Base-by-base conservation (phyloP, 208 protist genomes). In the Trypanosoma cruzi region DNA sequence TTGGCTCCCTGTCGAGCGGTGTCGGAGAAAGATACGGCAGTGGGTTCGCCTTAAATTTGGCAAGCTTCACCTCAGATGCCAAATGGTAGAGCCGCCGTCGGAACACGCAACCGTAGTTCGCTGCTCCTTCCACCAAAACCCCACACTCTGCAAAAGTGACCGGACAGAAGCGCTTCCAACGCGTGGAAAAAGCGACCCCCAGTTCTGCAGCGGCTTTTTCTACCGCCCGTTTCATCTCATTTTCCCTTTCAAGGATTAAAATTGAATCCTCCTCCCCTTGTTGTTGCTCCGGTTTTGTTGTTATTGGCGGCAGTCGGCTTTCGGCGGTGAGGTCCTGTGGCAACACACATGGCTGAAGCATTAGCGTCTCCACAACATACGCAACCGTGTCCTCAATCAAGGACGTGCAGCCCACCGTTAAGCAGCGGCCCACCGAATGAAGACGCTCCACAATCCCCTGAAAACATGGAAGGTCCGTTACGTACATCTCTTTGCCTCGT, bases 141-240 rank as follows among this genome's bases (percentile, higher is more conserved):
- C 72, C 68, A 58, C 86, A 80, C 48, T 93, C 80, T 5, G 60
- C 34, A 52, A 82, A 86, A 8, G 89, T 94, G 2, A 97, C 92
- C 1, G 92, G 92, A 66, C 92, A 97, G 74, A 80, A 92, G 18
- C 77, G 80, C 68, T 90, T 89, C 88, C 88, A 97, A 22, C 75
- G 50, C 14, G 67, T 68, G 0, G 76, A 93, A 22, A 64, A 63
- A 5, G 70, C 31, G 11, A 73, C 69, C 7, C 77, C 79, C 32
- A 64, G 72, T 13, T 66, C 61, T 20, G 46, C 18, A 14, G 86
- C 79, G 8, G 73, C 73, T 52, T 87, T 76, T 46, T 89, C 87
- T 34, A 81, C 63, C 0, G 42, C 34, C 16, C 53, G 37, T 42
- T 70, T 66, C 22, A 59, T 58, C 52, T 88, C 87, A 22, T 75